Evolutionary conservation across 2,329 filamentous ascomycete genomes (phyloP).

Genomic region (Colletotrichum lentis): DNA sequence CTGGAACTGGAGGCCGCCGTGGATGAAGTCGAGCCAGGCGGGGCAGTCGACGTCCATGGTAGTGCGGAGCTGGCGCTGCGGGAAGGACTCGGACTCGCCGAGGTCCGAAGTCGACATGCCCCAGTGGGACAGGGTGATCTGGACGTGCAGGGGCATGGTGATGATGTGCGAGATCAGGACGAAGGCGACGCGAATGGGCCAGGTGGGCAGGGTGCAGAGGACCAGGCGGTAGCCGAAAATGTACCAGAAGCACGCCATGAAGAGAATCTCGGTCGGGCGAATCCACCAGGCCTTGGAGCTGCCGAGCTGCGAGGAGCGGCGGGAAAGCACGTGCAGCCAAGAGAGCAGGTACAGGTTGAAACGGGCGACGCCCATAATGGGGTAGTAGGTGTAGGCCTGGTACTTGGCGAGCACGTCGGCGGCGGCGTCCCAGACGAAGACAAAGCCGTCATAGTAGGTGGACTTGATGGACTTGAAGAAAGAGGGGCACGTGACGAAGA

Average conservation of each 20-base stretch:
- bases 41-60: conserved; percentile 80
- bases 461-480: conserved; percentile 72
- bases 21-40: conserved; percentile 74
- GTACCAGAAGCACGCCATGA: conserved; percentile 72
- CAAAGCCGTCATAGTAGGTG: conserved; percentile 69
- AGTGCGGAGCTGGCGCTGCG: conserved; percentile 74
- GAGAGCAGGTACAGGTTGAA: conserved; percentile 77
- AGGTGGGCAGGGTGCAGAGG: conserved; percentile 66
- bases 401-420: conserved; percentile 67
- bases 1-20: conserved; percentile 78
- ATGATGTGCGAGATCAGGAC: conserved; percentile 70
- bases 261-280: conserved; percentile 69
- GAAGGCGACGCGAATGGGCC: conserved; percentile 65
- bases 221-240: conserved; percentile 73
- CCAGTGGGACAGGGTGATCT: conserved; percentile 77
- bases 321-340: conserved; percentile 69
- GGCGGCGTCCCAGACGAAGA: conserved; percentile 68
- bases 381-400: conserved; percentile 75
- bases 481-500: conserved; percentile 72
- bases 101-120: conserved; percentile 74
- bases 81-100: conserved; percentile 70
- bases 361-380: conserved; percentile 71
- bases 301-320: conserved; percentile 63
- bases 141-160: conserved; percentile 74
- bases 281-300: conserved; percentile 70